Evolutionary conservation across 257 asterid genomes (phyloP), one percentile per base, ranked within the genome.

Genomic region (Gentiana macrophylla): DNA sequence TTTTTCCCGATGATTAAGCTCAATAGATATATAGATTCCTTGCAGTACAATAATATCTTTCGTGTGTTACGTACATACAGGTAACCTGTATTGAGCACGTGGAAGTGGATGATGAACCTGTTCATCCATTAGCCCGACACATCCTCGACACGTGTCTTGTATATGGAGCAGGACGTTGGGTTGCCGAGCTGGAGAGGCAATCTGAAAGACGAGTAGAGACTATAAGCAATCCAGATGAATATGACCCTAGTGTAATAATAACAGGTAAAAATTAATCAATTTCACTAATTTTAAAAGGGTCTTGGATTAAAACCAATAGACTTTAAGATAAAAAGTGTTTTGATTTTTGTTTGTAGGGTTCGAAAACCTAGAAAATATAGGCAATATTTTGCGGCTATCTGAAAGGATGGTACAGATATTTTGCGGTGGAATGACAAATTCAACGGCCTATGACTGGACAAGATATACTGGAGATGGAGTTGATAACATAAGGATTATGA

Each of bases 51-150:
- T 24, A 24, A 24, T 24, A 24, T 24, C 24, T 24, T 24, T 24
- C 24, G 24, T 24, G 24, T 24, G 24, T 24, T 24, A 24, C 24
- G 24, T 0, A 24, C 24, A 24, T 24, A 24, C n/a, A 80, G 88
- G 72, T 80, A 6, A 75, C 66, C 9, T 84, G 94, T 91, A 63
- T 82, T 6, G 94, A 84, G 49, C 82, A 84, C 66, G 82, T 78
- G 0, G 80, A 78, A 57, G 79, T 70, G 12, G 66, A 74, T 10
- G 72, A 71, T 7, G 49, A 57, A 54, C 67, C 43, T 7, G 38
- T 44, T 62, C 68, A 74, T 4, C 34, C 35, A 9, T 61, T 82
- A 13, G 77, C 72, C 60, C 74, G 57, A 53, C 71, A 83, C 32
- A 56, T 85, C 6, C 56, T 85, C 1, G 51, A 62, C 3, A 62